Percentiles rank a stretch among this genome's conserved stretches.
Evolutionary conservation across 225 moss, liverwort and hornwort genomes (phyloP).

Genomic region (Marchantia polymorpha): DNA sequence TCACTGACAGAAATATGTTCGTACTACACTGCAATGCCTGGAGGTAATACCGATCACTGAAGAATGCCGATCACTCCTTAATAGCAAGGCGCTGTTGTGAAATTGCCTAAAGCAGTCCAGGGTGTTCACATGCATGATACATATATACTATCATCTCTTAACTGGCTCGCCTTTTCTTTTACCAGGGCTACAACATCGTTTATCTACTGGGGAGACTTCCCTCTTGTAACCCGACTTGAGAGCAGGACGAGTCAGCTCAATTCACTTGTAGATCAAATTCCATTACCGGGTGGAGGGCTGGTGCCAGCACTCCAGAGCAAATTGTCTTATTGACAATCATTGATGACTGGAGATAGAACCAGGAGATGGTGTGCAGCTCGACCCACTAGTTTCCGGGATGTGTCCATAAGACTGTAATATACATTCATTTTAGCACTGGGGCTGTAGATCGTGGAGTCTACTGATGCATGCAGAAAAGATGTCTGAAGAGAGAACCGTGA

Average conservation of each 20-base stretch:
- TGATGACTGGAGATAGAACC: neutral
- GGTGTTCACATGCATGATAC: neutral
- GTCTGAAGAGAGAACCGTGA: too few relatives aligned
- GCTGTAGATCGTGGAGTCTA: neutral
- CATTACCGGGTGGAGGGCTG: neutral
- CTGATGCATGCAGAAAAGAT: neutral
- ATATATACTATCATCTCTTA: neutral
- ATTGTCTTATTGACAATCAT: neutral
- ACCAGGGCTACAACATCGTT: neutral
- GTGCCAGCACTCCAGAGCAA: neutral
- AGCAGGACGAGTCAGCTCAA: neutral
- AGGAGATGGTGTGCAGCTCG: neutral
- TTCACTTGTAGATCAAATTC: neutral
- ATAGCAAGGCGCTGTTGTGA: neutral
- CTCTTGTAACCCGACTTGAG: neutral
- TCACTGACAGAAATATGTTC: too few relatives aligned
- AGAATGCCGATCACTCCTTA: neutral
- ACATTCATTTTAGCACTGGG: slow-evolving; percentile 6
- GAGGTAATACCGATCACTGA: neutral
- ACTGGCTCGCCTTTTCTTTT: neutral
- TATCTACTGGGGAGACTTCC: neutral
- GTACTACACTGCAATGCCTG: neutral
- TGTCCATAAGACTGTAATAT: neutral
- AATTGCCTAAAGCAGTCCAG: neutral
- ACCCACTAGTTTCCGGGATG: neutral